A percentile compares a stretch with the other conserved stretches of the same genome.
Evolutionary conservation across 495 filamentous ascomycete genomes (phyloP).

Genomic region (Tetracladium setigerum): DNA sequence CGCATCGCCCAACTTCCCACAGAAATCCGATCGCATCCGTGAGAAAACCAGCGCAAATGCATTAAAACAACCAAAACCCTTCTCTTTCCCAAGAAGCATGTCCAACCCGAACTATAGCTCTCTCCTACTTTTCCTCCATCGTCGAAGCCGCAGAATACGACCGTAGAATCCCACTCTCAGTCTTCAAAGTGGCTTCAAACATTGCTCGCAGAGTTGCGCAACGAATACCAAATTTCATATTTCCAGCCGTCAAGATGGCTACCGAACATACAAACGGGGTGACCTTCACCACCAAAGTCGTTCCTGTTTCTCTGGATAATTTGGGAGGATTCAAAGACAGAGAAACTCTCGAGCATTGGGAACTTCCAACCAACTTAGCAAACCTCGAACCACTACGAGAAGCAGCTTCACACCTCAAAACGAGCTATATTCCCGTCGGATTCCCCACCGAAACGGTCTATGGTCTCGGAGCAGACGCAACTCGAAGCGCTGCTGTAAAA

Average conservation of each 20-base stretch:
- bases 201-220: not conserved
- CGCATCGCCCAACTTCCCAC: no score
- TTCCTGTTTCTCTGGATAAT: slow-evolving; percentile 8
- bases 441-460: slow-evolving; percentile 99
- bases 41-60: no score
- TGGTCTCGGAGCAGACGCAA: slow-evolving; percentile 91
- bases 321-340: slow-evolving; percentile 14
- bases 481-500: slow-evolving; percentile 70
- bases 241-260: slow-evolving; percentile 8
- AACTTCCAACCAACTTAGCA: slow-evolving; percentile 5
- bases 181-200: slow-evolving; percentile 15
- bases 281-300: slow-evolving; percentile 10
- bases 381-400: slow-evolving; percentile 10
- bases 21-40: no score
- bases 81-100: no score
- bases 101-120: no score
- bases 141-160: slow-evolving; percentile 21
- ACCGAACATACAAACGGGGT: not conserved
- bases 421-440: slow-evolving; percentile 55
- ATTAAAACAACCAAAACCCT: no score
- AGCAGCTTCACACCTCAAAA: slow-evolving; percentile 15
- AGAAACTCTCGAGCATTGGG: slow-evolving; percentile 17
- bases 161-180: slow-evolving; percentile 1
- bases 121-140: slow-evolving; percentile 4
- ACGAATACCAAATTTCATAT: not conserved